A percentile compares a stretch with the other conserved stretches of the same genome.
Conservation (phyloP, 2,329 filamentous ascomycete species). For the Microthyrium microscopicum region DNA sequence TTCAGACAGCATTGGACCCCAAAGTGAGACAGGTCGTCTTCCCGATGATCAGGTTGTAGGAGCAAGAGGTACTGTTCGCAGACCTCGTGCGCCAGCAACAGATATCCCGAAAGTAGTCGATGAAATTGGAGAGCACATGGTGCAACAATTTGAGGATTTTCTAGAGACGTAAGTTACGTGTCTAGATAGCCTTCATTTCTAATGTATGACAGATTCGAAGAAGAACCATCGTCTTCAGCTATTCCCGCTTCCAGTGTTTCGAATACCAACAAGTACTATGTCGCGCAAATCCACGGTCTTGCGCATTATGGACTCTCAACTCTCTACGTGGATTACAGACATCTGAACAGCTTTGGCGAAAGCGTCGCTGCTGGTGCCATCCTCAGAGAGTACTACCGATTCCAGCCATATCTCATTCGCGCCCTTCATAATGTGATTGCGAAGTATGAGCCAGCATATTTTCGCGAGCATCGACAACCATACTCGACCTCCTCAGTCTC, state of each 20-base stretch:
- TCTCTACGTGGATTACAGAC: conserved; percentile 74
- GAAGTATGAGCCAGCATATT: conserved; percentile 89
- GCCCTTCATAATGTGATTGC: conserved; percentile 85
- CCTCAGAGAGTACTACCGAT: conserved; percentile 83
- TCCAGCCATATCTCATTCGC: conserved; percentile 76
- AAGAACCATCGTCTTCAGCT: conserved; percentile 48
- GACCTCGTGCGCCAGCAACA: conserved; percentile 28
- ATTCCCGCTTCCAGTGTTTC: conserved; percentile 52
- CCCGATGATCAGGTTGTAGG: conserved; percentile 44
- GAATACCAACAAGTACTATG: conserved; percentile 67
- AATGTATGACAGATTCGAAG: conserved; percentile 41
- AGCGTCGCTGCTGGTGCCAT: conserved; percentile 74
- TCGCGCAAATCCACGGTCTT: conserved; percentile 69
- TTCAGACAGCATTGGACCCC: conserved; percentile 32
- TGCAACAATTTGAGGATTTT: conserved; percentile 63
- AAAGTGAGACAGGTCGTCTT: conserved; percentile 40
- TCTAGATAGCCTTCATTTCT: too few species aligned
- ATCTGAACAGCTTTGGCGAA: conserved; percentile 61
- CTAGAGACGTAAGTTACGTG: conserved; percentile 47
- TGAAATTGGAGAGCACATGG: conserved; percentile 55
- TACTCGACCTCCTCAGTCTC: conserved; percentile 55
- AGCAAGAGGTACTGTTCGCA: conserved; percentile 30
- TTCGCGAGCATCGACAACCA: conserved; percentile 77
- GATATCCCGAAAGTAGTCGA: conserved; percentile 61
- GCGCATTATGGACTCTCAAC: conserved; percentile 61